phyloP scores from a whole-genome alignment of 139 green algal genomes.

The Closterium sp. region DNA sequence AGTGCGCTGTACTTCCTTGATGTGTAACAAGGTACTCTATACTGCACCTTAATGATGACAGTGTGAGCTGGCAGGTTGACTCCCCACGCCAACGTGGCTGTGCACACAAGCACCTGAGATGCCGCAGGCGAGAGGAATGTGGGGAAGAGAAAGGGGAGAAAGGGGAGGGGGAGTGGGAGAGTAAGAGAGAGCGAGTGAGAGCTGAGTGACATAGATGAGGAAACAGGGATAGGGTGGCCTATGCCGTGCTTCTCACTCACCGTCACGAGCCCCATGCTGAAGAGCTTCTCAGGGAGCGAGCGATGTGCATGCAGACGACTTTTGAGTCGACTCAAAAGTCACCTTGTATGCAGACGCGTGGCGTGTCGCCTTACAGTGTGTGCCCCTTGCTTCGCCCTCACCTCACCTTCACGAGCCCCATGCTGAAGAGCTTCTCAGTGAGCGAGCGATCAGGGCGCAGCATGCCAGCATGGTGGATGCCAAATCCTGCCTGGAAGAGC shows the following conservation, averaged over 20 bases:
- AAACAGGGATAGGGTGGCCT: no score
- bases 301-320: no score
- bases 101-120: slow-evolving; percentile 84
- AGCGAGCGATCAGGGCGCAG: neutral
- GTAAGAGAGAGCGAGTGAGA: slow-evolving; percentile 81
- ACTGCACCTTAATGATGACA: slow-evolving; percentile 93
- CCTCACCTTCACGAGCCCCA: slow-evolving; percentile 81
- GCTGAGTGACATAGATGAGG: no score
- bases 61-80: slow-evolving; percentile 98
- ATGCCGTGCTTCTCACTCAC: no score
- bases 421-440: slow-evolving; percentile 80
- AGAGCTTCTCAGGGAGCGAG: slow-evolving; percentile 86
- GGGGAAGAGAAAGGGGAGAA: no score
- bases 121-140: neutral
- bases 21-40: neutral
- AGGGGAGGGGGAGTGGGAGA: no score
- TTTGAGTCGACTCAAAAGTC: no score
- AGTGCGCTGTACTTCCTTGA: no score
- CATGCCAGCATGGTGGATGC: slow-evolving; percentile 57
- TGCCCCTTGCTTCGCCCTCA: slow-evolving; percentile 51
- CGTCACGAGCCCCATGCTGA: slow-evolving; percentile 85
- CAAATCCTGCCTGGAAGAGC: slow-evolving; percentile 81
- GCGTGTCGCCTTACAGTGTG: slow-evolving; percentile 56
- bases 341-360: no score
- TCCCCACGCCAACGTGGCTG: slow-evolving; percentile 94